Base-by-base conservation (phyloP, 352 stramenopile genomes). In the Salisapilia sapeloensis region DNA sequence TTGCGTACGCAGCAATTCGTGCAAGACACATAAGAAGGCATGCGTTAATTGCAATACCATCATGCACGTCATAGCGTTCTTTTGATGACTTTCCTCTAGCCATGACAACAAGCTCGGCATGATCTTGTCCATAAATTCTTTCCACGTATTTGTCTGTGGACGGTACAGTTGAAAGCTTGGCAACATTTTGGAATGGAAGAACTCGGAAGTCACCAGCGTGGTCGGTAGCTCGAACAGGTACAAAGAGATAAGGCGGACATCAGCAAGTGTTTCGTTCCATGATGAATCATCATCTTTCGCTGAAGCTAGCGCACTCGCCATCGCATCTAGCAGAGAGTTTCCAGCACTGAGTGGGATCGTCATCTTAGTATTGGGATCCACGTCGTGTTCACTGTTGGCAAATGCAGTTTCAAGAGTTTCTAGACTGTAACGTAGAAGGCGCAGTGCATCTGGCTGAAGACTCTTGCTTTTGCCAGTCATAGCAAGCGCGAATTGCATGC, bases 1-100 rank as follows among this genome's bases (percentile, higher is more conserved):
- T 35, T 90, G 74, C n/a, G 72, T 69, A 25, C 55, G 62, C 40
- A 86, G 74, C 19, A 90, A 49, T 35, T 81, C 67, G 21, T 85
- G 70, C 38, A 76, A 82, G 18, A 86, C 67, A 21, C 56, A 56
- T 29, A 86, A 18, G 27, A 77, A 44, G 1, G 59, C 63, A 15
- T 57, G 38, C 12, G 66, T 35, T 26, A 90, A 29, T 24, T 48
- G 35, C 20, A 82, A 50, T 20, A 58, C 55, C 36, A 62, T 29
- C 6, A 23, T 10, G 6, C 46, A 38, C 17, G 42, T 23, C 12
- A 26, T 28, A 17, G 47, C 19, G n/a, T n/a, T n/a, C n/a, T n/a
- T n/a, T n/a, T n/a, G n/a, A n/a, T n/a, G n/a, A n/a, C n/a, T n/a
- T n/a, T n/a, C 4, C 7, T 26, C 11, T 35, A 10, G 25, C 41